These are phyloP conservation scores for Alternaria metachromatica DNA, from an alignment of 2,329 filamentous ascomycete genomes.

Conservation along the genomic window DNA sequence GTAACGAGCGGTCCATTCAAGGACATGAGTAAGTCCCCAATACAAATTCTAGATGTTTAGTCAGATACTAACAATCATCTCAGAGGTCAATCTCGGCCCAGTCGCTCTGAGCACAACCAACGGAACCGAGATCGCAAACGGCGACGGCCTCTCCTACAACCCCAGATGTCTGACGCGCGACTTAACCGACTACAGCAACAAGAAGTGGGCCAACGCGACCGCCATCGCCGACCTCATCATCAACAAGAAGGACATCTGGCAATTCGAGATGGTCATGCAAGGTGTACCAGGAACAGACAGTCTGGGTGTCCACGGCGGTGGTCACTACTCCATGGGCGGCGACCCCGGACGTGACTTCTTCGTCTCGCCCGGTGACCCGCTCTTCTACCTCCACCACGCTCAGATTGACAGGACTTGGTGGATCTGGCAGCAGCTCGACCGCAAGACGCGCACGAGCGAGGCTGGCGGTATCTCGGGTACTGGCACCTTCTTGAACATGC, in stretches of 20 bases:
- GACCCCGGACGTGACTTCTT: conserved; percentile 47
- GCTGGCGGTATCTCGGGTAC: conserved; percentile 51
- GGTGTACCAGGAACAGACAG: conserved; percentile 30
- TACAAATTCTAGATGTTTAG: background rate
- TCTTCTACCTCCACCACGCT: conserved; percentile 57
- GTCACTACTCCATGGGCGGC: conserved; percentile 55
- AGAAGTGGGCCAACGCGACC: conserved; percentile 30
- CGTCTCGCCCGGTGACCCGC: conserved; percentile 37
- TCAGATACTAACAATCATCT: background rate
- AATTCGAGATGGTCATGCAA: conserved; percentile 43
- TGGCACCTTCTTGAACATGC: conserved; percentile 53
- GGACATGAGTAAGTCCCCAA: conserved; percentile 35
- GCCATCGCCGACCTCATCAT: conserved; percentile 33
- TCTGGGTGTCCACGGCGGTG: conserved; percentile 41
- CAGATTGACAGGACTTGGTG: conserved; percentile 56
- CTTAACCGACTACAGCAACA: conserved; percentile 32
- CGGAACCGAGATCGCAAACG: conserved; percentile 36
- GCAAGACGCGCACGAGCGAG: conserved; percentile 38
- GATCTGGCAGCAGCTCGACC: conserved; percentile 49
- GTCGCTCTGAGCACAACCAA: conserved; percentile 17
- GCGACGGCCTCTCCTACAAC: conserved; percentile 24
- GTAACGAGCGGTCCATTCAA: conserved; percentile 60
- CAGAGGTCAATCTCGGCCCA: conserved; percentile 25
- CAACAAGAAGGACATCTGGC: conserved; percentile 27
- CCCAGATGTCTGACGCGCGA: conserved; percentile 36